Base-by-base conservation (phyloP, 371 early-diverging fungal species). In the Coemansia sp. region DNA sequence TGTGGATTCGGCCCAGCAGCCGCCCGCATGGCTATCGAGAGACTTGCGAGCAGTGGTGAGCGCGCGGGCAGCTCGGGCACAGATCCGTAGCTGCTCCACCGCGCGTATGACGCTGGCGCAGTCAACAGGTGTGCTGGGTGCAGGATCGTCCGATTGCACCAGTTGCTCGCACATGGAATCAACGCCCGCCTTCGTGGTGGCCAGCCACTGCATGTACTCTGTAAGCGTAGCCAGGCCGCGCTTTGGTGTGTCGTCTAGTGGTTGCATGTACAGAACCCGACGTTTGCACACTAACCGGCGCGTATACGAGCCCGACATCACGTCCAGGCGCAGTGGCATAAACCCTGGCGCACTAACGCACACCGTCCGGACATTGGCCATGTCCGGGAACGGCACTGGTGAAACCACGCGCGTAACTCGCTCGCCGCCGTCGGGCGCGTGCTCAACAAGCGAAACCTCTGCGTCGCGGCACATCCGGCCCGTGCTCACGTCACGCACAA, bases 401-500 rank as follows among this genome's bases (percentile, higher is more conserved):
- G 69, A 55, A 8, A 31, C 36, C 11, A 44, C n/a, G 5, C 14
- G 16, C 7, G 5, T 31, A 4, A 9, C 29, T 14, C 24, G 46
- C 16, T 5, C 18, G 18, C 9, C 7, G 8, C 3, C 14, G 5
- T 10, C 46, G 1, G 46, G 24, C 24, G 24, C 24, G 24, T 24
- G 18, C n/a, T 29, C 16, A 7, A 33, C 29, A 11, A 75, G 3
- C 7, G 50, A 46, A 16, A 58, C 53, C 4, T 38, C 56, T n/a
- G 62, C 72, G 42, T 58, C 81, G 4, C 77, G 68, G 58, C 88
- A 88, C 2, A 84, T 83, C 10, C 74, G 75, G 4, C 84, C 81
- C 0, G 79, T 83, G 10, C 64, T 80, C 3, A 86, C 86, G 58
- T 94, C 92, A 16, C 88, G 81, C 5, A 90, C 81, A 29, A 90